Base-by-base conservation (phyloP, 768 basidiomycete genomes). In the Mycena sanguinolenta region DNA sequence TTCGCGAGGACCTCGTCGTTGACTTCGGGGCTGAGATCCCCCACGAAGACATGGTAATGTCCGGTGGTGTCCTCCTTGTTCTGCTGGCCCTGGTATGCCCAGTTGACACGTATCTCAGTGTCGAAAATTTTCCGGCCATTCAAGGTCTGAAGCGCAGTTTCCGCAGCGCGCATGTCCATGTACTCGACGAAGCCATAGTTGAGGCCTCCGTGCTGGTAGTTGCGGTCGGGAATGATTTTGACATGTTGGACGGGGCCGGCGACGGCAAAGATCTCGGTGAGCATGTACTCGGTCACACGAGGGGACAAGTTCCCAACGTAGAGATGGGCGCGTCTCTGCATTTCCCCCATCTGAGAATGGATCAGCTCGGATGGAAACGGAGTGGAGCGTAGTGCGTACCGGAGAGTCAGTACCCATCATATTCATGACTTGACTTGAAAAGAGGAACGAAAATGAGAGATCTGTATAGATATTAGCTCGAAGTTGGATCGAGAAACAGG, bases 181-280 rank as follows among this genome's bases (percentile, higher is more conserved):
- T 98, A 99, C 83, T 99, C 98, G 82, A 99, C 97, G 83, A 97
- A 99, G 76, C 98, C 98, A 78, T 99, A 99, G 86, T 99, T 99
- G 82, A 98, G 92, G 70, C 98, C 98, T 65, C 97, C 98, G 79
- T 99, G 98, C 82, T 98, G 97, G 81, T 97, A 98, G 86, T 98
- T 98, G 76, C 97, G 92, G 86, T 99, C 98, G 34, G 97, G 97
- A 81, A 99, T 99, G 82, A 99, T 99, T 91, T 99, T 99, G 82
- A 98, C 97, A 81, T 97, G 95, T 82, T 97, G 95, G 72, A 99
- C 98, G 69, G 96, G 93, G 53, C 97, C 98, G 79, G 95, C 95
- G 78, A 96, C 95, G 80, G 95, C 95, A 80, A 96, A 97, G 72
- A 96, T 97, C 82, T 99, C 97, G 52, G 95, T 96, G 79, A 99